Percentiles rank a stretch among this genome's conserved stretches.
Conservation (phyloP, 2,329 filamentous ascomycete genomes). For the Exophiala lecanii-corni region DNA sequence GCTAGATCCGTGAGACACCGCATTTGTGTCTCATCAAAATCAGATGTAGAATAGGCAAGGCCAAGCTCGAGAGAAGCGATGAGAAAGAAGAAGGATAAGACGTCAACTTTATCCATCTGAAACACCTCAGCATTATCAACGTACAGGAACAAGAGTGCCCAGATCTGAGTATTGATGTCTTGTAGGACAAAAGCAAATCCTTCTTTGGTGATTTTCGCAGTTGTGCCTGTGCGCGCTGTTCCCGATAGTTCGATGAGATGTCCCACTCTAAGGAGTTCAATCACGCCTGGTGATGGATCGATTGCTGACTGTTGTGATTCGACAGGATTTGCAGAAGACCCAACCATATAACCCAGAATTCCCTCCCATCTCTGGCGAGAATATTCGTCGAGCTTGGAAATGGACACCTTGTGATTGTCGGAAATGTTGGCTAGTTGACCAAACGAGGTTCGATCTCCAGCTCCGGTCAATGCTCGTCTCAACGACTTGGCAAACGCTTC, state of each 20-base stretch:
- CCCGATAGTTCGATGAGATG: constrained; percentile 63
- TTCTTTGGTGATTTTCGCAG: constrained; percentile 76
- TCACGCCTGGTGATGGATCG: constrained; percentile 69
- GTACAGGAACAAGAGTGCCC: constrained; percentile 91
- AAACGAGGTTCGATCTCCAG: constrained; percentile 80
- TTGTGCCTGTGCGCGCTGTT: constrained; percentile 35
- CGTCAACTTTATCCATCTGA: constrained; percentile 82
- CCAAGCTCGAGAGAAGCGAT: constrained; percentile 90
- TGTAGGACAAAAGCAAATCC: constrained; percentile 94
- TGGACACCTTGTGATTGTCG: constrained; percentile 59
- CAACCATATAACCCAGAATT: constrained; percentile 90
- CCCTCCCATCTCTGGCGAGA: constrained; percentile 90
- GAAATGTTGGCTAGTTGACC: constrained; percentile 72
- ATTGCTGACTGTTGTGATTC: constrained; percentile 14
- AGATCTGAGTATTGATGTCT: constrained; percentile 93
- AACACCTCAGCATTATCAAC: constrained; percentile 74
- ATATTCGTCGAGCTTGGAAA: constrained; percentile 75
- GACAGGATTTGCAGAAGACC: constrained; percentile 32
- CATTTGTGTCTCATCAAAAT: constrained; percentile 72
- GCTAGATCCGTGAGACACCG: constrained; percentile 87
- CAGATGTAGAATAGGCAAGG: constrained; percentile 80
- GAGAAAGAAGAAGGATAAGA: constrained; percentile 93
- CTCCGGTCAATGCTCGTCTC: constrained; percentile 80
- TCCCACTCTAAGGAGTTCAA: constrained; percentile 74
- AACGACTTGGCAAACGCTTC: constrained; percentile 79